Base-by-base conservation (phyloP, 805 yeast species). In the Sugiyamaella marilandica region DNA sequence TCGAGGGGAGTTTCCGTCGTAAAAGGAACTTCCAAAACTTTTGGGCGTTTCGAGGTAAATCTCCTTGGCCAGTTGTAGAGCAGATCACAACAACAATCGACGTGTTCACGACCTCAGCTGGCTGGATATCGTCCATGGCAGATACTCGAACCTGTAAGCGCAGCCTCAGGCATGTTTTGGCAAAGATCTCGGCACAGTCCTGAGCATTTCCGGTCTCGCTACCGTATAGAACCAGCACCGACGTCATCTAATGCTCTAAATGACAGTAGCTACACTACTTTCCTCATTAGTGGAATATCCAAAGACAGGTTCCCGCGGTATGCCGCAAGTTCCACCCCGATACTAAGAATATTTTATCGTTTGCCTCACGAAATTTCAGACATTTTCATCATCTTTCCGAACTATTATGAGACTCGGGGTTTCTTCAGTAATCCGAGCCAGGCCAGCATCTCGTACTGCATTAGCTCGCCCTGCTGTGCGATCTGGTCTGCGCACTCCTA, bases 61-160 rank as follows among this genome's bases (percentile, higher is more conserved):
- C 96, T 26, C 99, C 99, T 68, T 92, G 97, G 7, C 99, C 98
- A 1, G 96, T 85, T 0, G 99, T 92, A 1, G 97, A 83, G 65
- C 95, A 86, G 2, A 92, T 65, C 0, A 84, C 74, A 19, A 83
- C 72, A 49, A 81, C 71, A 29, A 69, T 68, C 5, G 70, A 62
- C 13, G 81, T 75, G 2, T 80, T 74, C 4, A 79, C 70, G 44
- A 51, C 50, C 14, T 48, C 43, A 10, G 19, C 10, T 43, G 84
- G 66, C 53, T 82, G 79, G 62, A 80, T 81, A 43, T 81, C 83
- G 59, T 86, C 87, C 56, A 88, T 64, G 0, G 85, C 66, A 9
- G 75, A 69, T 2, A 85, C 70, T 1, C 56, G 69, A 13, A 83
- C 79, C 45, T 62, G 69, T 59, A 80, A 75, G 59, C 79, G 78